phyloP scores from a whole-genome alignment of 306 rosid species.

The Quercus ilex region DNA sequence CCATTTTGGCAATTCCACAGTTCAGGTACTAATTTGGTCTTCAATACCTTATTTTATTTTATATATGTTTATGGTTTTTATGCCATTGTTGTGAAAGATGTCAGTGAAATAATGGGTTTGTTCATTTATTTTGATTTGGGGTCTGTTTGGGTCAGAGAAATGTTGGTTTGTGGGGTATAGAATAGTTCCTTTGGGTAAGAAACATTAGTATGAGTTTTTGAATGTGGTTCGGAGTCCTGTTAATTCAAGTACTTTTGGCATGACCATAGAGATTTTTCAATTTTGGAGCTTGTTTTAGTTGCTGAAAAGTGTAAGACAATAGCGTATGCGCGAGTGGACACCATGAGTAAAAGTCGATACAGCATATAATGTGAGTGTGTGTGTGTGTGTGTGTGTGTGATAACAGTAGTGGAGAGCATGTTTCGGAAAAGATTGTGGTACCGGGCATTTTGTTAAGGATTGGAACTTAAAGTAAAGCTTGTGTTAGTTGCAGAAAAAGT shows the following conservation, averaged over 20 bases:
- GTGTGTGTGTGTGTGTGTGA: background rate
- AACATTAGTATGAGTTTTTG: background rate
- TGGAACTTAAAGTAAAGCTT: too few relatives aligned
- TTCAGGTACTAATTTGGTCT: slow-evolving; percentile 51
- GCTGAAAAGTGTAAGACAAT: background rate
- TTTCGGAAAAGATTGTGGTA: too few relatives aligned
- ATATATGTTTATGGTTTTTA: background rate
- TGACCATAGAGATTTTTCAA: background rate
- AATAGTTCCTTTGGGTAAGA: background rate
- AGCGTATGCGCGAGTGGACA: background rate
- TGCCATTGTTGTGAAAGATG: background rate
- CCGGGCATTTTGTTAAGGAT: too few relatives aligned
- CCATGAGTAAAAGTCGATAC: background rate
- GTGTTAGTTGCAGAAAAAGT: too few relatives aligned
- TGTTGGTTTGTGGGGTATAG: too few relatives aligned
- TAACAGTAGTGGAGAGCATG: background rate
- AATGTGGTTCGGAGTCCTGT: background rate
- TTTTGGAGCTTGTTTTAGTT: background rate
- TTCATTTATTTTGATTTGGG: background rate
- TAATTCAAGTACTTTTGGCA: background rate
- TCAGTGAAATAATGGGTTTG: background rate
- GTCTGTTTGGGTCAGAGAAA: background rate
- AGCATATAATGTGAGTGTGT: background rate
- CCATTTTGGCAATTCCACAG: slow-evolving; percentile 66
- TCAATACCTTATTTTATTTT: background rate